phyloP scores from a whole-genome alignment of 208 protist species.

The Trypanosoma avium region DNA sequence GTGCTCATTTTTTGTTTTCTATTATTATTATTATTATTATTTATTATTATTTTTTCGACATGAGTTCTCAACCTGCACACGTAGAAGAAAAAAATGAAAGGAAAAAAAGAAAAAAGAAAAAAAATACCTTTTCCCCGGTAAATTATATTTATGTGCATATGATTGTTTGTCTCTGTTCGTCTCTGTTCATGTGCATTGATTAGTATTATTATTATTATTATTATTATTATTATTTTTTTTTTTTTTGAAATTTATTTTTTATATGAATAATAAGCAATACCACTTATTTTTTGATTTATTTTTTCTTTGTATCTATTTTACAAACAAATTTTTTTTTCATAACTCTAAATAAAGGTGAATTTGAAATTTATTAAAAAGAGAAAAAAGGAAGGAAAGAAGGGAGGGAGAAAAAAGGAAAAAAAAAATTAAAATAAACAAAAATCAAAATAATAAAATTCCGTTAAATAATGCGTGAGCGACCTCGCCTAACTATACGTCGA shows the following conservation, averaged over 20 bases:
- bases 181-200: too few species aligned
- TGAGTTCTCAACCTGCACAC: too few species aligned
- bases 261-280: not conserved
- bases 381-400: not conserved
- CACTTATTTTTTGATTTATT: not conserved
- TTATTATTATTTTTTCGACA: not conserved
- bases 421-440: not conserved
- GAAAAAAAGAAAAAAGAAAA: conserved; percentile 4
- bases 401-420: not conserved
- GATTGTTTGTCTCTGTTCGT: too few species aligned
- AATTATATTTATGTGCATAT: too few species aligned
- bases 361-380: conserved; percentile 5
- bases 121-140: too few species aligned
- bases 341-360: not conserved
- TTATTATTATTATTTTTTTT: too few species aligned
- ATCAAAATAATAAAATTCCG: not conserved
- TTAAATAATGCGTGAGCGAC: conserved; percentile 27
- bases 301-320: conserved; percentile 16
- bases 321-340: conserved; percentile 9
- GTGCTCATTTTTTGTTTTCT: not conserved
- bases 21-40: not conserved
- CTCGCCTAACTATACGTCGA: conserved; percentile 17
- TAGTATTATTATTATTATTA: too few species aligned
- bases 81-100: not conserved
- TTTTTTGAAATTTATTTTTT: too few species aligned